Evolutionary conservation across 176 grass and related monocot genomes (phyloP), one percentile per base, ranked within the genome.

Genomic region (Rhynchospora tenuis): DNA sequence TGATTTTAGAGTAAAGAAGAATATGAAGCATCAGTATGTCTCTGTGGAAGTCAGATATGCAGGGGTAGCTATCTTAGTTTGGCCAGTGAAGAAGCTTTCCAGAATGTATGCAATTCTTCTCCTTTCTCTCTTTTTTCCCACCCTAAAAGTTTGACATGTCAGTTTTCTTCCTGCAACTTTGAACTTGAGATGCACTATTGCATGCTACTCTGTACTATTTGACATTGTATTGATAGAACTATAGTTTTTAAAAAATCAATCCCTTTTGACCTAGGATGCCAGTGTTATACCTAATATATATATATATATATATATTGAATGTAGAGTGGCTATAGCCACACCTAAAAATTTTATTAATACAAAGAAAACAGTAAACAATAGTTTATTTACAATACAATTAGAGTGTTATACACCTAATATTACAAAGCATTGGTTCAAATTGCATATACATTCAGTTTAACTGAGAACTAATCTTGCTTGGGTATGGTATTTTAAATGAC

Each of bases 11-110:
- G 96, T 59, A 99, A 99, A 87, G 96, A 99, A 89, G 96, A 99
- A 83, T 94, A 95, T 19, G 96, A 99, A 86, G 91, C 91, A 66
- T 99, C 96, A 0, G 89, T 99, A 59, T 99, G 96, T 54, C 89
- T 99, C 17, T 99, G 96, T 86, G 96, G 96, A 59, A 99, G 91
- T 90, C 96, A 99, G 87, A 88, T 99, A 86, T 99, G 96, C 83
- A 87, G 96, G 42, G 96, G 96, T 27, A 99, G 96, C 86, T 99
- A 95, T 95, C 84, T 99, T 82, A 95, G 94, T 87, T 91, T 99
- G 82, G 85, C 93, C 75, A 93, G 96, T 69, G 96, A 99, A 90
- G 96, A 91, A 14, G 93, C 96, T 85, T 99, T 95, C 46, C 87
- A 95, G 86, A 99, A 99, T 89, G 96, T 99, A 89, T 83, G 27